These are phyloP conservation scores for Hyaloraphidium curvatum DNA, from an alignment of 192 early-diverging fungal species.

Conservation along the genomic window DNA sequence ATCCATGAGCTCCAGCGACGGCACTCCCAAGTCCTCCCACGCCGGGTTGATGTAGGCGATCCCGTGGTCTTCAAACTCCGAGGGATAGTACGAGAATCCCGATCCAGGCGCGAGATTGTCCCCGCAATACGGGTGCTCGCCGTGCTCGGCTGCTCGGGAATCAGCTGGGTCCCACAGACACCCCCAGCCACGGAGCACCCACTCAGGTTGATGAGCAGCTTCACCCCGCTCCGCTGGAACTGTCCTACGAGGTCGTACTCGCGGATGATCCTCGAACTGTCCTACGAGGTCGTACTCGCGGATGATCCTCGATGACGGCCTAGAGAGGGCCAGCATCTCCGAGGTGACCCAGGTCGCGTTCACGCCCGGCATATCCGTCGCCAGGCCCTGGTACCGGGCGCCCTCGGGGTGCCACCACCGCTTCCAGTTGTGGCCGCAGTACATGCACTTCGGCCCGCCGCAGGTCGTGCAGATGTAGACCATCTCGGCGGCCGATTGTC, in stretches of 20 bases:
- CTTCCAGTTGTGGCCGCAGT: slow-evolving; percentile 1
- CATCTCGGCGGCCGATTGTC: no score
- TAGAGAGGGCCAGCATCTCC: not conserved
- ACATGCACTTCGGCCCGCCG: slow-evolving; percentile 3
- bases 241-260: not conserved
- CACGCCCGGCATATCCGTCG: not conserved
- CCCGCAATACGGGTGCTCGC: not conserved
- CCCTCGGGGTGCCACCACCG: not conserved
- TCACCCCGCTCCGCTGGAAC: not conserved
- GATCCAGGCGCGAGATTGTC: not conserved
- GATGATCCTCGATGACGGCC: not conserved
- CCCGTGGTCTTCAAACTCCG: not conserved
- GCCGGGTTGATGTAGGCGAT: not conserved
- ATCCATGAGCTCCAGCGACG: no score
- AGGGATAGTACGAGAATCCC: not conserved
- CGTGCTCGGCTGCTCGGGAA: not conserved
- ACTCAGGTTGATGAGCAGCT: not conserved
- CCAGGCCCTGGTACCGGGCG: not conserved
- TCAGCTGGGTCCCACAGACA: not conserved
- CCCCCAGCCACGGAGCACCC: not conserved
- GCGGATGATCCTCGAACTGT: not conserved
- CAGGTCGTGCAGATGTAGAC: slow-evolving; percentile 1
- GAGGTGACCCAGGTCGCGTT: not conserved
- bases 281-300: not conserved
- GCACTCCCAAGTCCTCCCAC: slow-evolving; percentile 1